These are phyloP conservation scores for Colletotrichum lupini DNA, from an alignment of 2,329 filamentous ascomycete genomes.

Conservation along the genomic window DNA sequence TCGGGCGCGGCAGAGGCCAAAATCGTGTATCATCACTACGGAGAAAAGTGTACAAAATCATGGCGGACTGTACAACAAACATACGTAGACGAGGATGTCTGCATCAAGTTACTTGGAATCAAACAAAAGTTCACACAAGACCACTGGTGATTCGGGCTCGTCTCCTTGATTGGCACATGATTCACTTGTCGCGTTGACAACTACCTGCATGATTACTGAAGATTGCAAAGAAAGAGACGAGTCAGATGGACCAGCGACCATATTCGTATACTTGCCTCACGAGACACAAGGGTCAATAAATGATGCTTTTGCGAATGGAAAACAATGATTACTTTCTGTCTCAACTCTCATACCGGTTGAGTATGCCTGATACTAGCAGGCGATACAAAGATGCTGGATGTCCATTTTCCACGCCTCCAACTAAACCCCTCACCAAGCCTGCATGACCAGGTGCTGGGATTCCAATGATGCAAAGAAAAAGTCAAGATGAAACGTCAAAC, in stretches of 20 bases:
- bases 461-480: background rate
- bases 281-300: background rate
- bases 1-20: background rate
- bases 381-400: background rate
- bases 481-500: background rate
- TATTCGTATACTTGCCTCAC: background rate
- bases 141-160: background rate
- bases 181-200: background rate
- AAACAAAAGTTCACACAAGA: conserved; percentile 19
- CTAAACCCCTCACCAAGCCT: background rate
- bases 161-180: background rate
- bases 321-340: conserved; percentile 18
- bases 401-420: background rate
- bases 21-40: conserved; percentile 19
- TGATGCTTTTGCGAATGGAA: background rate
- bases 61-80: conserved; percentile 25
- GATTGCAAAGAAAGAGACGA: background rate
- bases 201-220: background rate
- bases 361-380: conserved; percentile 1
- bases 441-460: background rate
- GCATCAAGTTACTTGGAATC: conserved; percentile 4
- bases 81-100: background rate
- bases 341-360: conserved; percentile 19
- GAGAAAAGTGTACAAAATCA: conserved; percentile 22
- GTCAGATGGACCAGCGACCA: background rate